These are phyloP conservation scores for Ascochyta pisi DNA, from an alignment of 2,329 filamentous ascomycete species.

Conservation along the genomic window DNA sequence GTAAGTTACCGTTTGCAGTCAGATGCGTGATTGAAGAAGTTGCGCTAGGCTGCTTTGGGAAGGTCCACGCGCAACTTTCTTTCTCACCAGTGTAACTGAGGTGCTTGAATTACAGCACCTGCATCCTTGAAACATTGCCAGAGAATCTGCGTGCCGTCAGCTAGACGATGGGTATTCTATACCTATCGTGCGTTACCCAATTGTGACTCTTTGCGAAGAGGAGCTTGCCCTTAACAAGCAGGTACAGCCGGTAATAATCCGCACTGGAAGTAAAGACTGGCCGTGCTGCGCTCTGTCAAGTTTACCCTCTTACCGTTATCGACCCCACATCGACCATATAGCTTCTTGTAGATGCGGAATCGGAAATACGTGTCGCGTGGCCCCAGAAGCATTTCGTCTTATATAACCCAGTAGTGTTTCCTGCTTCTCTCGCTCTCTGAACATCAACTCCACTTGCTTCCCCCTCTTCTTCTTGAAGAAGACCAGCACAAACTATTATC, in stretches of 20 bases:
- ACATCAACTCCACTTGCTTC: background rate
- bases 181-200: background rate
- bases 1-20: background rate
- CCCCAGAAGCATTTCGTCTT: background rate
- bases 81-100: background rate
- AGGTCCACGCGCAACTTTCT: constrained; percentile 2
- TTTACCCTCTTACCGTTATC: constrained; percentile 10
- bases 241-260: constrained; percentile 15
- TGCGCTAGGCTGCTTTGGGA: constrained; percentile 1
- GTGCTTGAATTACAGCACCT: background rate
- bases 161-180: background rate
- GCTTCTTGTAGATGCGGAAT: constrained; percentile 13
- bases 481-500: background rate
- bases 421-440: background rate
- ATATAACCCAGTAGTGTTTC: background rate
- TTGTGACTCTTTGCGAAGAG: background rate
- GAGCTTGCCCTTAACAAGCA: constrained; percentile 9
- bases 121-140: background rate
- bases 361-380: constrained; percentile 7
- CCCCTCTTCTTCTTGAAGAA: background rate
- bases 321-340: constrained; percentile 13
- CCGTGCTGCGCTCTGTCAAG: constrained; percentile 1
- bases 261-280: background rate
- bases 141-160: background rate
- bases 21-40: background rate